phyloP scores from a whole-genome alignment of 805 yeast genomes.

The Komagataella kurtzmanii region DNA sequence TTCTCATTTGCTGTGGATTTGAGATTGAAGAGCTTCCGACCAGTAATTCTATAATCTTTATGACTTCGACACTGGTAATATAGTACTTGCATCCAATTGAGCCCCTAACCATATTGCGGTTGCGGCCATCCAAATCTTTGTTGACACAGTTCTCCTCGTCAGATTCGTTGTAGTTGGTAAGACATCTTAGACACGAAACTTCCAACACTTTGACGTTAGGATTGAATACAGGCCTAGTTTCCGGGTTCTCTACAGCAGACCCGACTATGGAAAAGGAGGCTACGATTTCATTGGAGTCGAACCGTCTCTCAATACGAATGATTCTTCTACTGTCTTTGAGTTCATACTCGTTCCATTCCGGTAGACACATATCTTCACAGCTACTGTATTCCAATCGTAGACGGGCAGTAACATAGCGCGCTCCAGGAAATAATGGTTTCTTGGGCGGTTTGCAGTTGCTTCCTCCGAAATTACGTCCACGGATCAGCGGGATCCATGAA shows the following conservation, averaged over 20 bases:
- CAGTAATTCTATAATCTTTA: slow-evolving; percentile 47
- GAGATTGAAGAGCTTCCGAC: slow-evolving; percentile 31
- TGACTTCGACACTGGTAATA: slow-evolving; percentile 55
- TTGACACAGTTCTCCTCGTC: slow-evolving; percentile 13
- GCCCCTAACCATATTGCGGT: background rate
- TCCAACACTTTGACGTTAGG: slow-evolving; percentile 37
- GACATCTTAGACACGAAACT: slow-evolving; percentile 46
- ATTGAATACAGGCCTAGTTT: slow-evolving; percentile 21
- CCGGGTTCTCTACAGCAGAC: slow-evolving; percentile 33
- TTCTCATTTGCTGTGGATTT: slow-evolving; percentile 37
- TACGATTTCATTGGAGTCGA: slow-evolving; percentile 28
- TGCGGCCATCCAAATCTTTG: slow-evolving; percentile 2
- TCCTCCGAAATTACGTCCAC: slow-evolving; percentile 51
- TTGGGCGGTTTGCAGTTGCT: slow-evolving; percentile 42
- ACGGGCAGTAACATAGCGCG: slow-evolving; percentile 29
- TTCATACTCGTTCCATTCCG: slow-evolving; percentile 35
- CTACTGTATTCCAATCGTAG: slow-evolving; percentile 30
- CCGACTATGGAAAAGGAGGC: slow-evolving; percentile 40
- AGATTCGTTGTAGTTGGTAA: slow-evolving; percentile 15
- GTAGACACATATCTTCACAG: slow-evolving; percentile 34
- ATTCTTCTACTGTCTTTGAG: slow-evolving; percentile 38
- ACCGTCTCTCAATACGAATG: slow-evolving; percentile 41
- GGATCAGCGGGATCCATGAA: slow-evolving; percentile 24
- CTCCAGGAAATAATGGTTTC: slow-evolving; percentile 2
- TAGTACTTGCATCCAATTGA: slow-evolving; percentile 21